Conservation (phyloP, 768 basidiomycete species). For the Tricholoma matsutake region DNA sequence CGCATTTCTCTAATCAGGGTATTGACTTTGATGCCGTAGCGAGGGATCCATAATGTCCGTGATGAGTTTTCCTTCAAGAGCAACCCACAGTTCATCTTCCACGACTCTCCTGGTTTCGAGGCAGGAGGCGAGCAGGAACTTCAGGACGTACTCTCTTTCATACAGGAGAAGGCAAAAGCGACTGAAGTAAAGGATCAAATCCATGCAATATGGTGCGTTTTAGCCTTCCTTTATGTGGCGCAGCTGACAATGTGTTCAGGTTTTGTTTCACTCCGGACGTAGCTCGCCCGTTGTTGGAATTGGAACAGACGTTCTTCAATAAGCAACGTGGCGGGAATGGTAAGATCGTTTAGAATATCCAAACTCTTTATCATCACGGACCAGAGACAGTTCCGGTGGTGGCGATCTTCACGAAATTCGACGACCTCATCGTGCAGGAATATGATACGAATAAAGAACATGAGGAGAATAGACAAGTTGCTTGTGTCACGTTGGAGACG, state of each 20-base stretch:
- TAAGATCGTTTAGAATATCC: background rate
- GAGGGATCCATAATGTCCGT: conserved; percentile 21
- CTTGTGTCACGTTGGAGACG: conserved; percentile 10
- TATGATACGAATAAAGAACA: conserved; percentile 6
- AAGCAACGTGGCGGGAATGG: background rate
- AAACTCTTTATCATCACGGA: background rate
- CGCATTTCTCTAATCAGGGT: background rate
- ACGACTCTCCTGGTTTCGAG: conserved; percentile 27
- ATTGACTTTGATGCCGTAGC: no score
- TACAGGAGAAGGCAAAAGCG: background rate
- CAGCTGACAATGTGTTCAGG: conserved; percentile 22
- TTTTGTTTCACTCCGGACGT: conserved; percentile 33
- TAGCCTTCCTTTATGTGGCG: background rate
- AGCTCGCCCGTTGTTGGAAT: conserved; percentile 22
- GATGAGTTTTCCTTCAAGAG: conserved; percentile 18
- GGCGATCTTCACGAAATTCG: conserved; percentile 3
- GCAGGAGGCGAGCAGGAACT: conserved; percentile 6
- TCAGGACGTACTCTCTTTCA: background rate
- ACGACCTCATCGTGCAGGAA: background rate
- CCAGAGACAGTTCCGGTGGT: background rate
- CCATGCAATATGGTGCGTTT: conserved; percentile 26
- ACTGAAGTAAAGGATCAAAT: background rate
- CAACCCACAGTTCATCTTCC: conserved; percentile 24
- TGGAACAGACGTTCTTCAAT: conserved; percentile 3
- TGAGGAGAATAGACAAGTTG: conserved; percentile 10